Conservation (phyloP, 805 yeast species). For the Metschnikowia peoriensis region DNA sequence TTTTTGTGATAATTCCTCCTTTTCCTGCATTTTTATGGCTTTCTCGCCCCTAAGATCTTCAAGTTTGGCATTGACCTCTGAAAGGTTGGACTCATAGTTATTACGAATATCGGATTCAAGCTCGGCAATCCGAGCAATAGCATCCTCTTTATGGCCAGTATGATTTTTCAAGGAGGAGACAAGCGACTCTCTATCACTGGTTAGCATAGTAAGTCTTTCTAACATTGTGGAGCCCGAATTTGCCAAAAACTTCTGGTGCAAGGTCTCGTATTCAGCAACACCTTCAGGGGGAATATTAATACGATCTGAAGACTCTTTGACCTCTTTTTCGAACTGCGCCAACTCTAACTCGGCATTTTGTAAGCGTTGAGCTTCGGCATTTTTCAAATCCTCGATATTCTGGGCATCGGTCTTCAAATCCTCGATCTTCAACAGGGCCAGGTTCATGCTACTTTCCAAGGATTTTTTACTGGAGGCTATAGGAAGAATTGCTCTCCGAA, state of each 20-base stretch:
- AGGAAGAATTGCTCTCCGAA: constrained; percentile 56
- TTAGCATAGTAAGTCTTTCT: constrained; percentile 43
- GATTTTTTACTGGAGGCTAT: constrained; percentile 55
- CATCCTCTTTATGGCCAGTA: constrained; percentile 31
- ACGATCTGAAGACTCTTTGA: constrained; percentile 18
- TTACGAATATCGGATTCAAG: constrained; percentile 34
- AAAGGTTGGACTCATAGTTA: constrained; percentile 37
- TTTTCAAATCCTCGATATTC: constrained; percentile 42
- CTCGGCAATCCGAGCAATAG: constrained; percentile 39
- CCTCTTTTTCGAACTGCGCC: constrained; percentile 29
- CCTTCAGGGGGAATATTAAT: constrained; percentile 48
- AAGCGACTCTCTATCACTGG: constrained; percentile 45
- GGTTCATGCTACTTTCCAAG: constrained; percentile 43
- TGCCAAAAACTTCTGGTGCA: constrained; percentile 57
- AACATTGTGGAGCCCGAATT: constrained; percentile 58
- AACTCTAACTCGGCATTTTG: constrained; percentile 36
- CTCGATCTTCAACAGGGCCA: constrained; percentile 46
- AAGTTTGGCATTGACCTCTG: constrained; percentile 29
- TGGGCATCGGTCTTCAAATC: constrained; percentile 52
- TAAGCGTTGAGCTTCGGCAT: constrained; percentile 47
- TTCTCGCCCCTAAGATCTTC: constrained; percentile 30
- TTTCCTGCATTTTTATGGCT: constrained; percentile 25
- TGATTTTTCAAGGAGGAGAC: constrained; percentile 24
- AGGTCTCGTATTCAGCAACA: constrained; percentile 52
- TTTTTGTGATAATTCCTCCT: constrained; percentile 28